Evolutionary conservation across 345 rosid species (phyloP), one percentile per base, ranked within the genome.

Genomic region (Gossypium mustelinum): DNA sequence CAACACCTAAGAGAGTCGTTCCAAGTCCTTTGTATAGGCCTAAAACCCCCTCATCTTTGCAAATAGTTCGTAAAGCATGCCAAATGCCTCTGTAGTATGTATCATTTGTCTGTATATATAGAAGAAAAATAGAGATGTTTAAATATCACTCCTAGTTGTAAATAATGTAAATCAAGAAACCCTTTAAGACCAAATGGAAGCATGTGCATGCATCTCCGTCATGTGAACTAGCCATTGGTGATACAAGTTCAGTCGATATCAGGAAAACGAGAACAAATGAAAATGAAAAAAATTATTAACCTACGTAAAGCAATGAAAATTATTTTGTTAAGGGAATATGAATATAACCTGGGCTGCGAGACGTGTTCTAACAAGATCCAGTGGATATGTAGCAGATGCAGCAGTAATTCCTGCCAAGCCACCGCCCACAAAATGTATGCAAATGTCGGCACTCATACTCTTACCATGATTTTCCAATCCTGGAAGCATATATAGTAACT

Each of bases 281-380:
- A 29, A 61, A 61, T 6, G 45, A 62, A 13, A 62, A 66, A 45
- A 10, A 62, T 1, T 18, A 66, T 44, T 66, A 11, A 66, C 29
- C 54, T 1, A 64, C 16, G n/a, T n/a, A 39, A 64, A n/a, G 68
- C 22, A 63, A 63, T 0, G n/a, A 18, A 66, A 9, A 9, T 2
- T 12, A 25, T 52, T 66, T 17, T 25, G 58, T 25, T 24, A 44
- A 79, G 50, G 48, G 74, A 55, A 70, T 34, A 72, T 39, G 56
- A 22, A 54, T 59, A 81, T 74, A 81, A 93, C 98, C 98, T 93
- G 99, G 34, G 97, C 93, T 55, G 99, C 92, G 69, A 95, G 96
- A 8, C 98, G 98, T 12, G 98, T 95, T 79, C 99, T 87, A 73
- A 91, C 94, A 81, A 95, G 99, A 89, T 95, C 99, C 86, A 95